Conservation (phyloP, 2,329 filamentous ascomycete species). For the Intubia oerlemansii region DNA sequence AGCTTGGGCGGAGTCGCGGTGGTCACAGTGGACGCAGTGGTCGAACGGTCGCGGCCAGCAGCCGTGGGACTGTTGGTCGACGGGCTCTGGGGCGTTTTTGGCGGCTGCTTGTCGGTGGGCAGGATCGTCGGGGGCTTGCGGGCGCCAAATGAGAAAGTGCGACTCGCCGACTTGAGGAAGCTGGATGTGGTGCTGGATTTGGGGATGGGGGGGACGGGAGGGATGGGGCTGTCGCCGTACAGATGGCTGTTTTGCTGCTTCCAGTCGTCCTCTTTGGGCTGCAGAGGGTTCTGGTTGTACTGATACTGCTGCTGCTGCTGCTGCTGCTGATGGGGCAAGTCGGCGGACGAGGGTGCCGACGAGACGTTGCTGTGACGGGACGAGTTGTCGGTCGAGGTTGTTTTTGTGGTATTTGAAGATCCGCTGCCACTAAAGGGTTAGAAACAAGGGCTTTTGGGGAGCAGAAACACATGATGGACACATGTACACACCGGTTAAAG, state of each 20-base stretch:
- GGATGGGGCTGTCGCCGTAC: constrained; percentile 17
- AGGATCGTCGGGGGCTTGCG: constrained; percentile 25
- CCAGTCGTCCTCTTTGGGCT: constrained; percentile 16
- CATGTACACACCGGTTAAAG: constrained; percentile 31
- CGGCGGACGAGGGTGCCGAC: constrained; percentile 37
- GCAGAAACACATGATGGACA: background rate
- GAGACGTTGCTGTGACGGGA: constrained; percentile 40
- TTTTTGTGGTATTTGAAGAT: constrained; percentile 39
- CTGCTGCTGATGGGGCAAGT: constrained; percentile 13
- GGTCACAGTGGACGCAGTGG: constrained; percentile 30
- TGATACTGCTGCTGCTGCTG: constrained; percentile 2
- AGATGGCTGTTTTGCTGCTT: constrained; percentile 17
- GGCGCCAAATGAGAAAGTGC: constrained; percentile 38
- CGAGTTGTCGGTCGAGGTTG: constrained; percentile 35
- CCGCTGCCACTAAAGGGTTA: constrained; percentile 25
- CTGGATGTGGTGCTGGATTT: constrained; percentile 25
- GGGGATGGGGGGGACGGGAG: constrained; percentile 18
- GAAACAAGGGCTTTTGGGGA: background rate
- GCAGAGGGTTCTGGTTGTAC: constrained; percentile 1
- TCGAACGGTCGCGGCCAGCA: constrained; percentile 21
- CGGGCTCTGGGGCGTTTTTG: constrained; percentile 10
- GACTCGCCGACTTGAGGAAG: constrained; percentile 32
- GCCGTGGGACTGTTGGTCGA: constrained; percentile 14
- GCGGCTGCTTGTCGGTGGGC: constrained; percentile 16
- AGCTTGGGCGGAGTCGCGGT: constrained; percentile 29